A percentile compares a stretch with the other conserved stretches of the same genome.
phyloP scores from a whole-genome alignment of 495 filamentous ascomycete genomes.

The Penicillium malachiteum region DNA sequence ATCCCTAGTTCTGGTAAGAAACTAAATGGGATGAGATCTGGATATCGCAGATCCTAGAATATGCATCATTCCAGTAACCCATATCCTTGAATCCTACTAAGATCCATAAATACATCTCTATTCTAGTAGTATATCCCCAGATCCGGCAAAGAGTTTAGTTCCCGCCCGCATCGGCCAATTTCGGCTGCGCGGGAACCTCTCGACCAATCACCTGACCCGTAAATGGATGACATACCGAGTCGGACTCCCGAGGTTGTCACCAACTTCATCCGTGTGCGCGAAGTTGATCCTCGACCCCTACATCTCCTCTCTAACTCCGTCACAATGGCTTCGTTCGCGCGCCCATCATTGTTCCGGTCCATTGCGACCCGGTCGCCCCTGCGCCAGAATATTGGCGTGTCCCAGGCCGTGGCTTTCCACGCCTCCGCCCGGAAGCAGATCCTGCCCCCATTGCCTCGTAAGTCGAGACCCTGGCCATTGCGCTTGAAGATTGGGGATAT shows the following conservation, averaged over 20 bases:
- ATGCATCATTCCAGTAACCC: too few relatives aligned
- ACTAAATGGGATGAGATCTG: not conserved
- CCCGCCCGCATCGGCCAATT: slow-evolving; percentile 38
- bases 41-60: not conserved
- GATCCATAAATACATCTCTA: too few relatives aligned
- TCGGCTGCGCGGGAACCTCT: slow-evolving; percentile 43
- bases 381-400: slow-evolving; percentile 41
- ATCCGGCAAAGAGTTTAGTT: slow-evolving; percentile 26
- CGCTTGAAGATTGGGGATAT: not conserved
- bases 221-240: slow-evolving; percentile 46
- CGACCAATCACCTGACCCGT: slow-evolving; percentile 42
- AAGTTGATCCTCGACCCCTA: slow-evolving; percentile 22
- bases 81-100: too few relatives aligned
- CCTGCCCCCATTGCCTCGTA: slow-evolving; percentile 68
- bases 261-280: slow-evolving; percentile 39
- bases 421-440: slow-evolving; percentile 64
- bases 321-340: slow-evolving; percentile 47
- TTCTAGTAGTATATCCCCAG: not conserved
- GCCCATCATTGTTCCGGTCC: slow-evolving; percentile 38
- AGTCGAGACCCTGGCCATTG: slow-evolving; percentile 28
- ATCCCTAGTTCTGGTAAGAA: too few relatives aligned
- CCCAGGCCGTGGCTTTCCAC: slow-evolving; percentile 67
- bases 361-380: slow-evolving; percentile 40
- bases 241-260: slow-evolving; percentile 44
- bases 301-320: slow-evolving; percentile 18